Evolutionary conservation across 768 basidiomycete genomes (phyloP).

Genomic region (Macrolepiota fuliginosa): DNA sequence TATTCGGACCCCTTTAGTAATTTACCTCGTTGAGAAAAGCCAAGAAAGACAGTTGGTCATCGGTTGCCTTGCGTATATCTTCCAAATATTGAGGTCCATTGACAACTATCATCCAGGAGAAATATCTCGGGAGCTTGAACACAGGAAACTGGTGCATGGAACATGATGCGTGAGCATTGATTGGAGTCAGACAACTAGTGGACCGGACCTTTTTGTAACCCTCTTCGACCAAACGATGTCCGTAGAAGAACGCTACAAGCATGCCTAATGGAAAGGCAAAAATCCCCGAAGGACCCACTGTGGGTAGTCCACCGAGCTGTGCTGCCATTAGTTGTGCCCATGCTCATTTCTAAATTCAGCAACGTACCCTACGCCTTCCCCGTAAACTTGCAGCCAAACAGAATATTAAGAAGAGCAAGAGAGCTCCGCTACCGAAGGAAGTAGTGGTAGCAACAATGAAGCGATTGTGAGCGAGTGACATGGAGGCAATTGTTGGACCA

Average conservation of each 20-base stretch:
- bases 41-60: constrained; percentile 27
- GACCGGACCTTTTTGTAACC: constrained; percentile 22
- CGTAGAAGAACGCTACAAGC: constrained; percentile 15
- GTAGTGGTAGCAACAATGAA: not conserved
- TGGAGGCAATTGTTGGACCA: not conserved
- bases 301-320: constrained; percentile 4
- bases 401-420: not conserved
- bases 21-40: constrained; percentile 27
- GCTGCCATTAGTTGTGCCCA: not conserved
- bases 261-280: not conserved
- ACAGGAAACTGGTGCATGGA: constrained; percentile 18
- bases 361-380: not conserved
- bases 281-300: not conserved
- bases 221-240: constrained; percentile 22
- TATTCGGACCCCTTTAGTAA: not conserved
- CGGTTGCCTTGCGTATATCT: constrained; percentile 40
- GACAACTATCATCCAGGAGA: constrained; percentile 26
- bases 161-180: not conserved
- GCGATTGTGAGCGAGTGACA: not conserved
- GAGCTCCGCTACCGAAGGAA: not conserved
- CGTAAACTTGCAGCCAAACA: not conserved
- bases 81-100: constrained; percentile 41
- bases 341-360: too few relatives aligned
- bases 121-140: constrained; percentile 20
- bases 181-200: not conserved